phyloP scores from a whole-genome alignment of 129 eudicot species.

The Flaveria trinervia region DNA sequence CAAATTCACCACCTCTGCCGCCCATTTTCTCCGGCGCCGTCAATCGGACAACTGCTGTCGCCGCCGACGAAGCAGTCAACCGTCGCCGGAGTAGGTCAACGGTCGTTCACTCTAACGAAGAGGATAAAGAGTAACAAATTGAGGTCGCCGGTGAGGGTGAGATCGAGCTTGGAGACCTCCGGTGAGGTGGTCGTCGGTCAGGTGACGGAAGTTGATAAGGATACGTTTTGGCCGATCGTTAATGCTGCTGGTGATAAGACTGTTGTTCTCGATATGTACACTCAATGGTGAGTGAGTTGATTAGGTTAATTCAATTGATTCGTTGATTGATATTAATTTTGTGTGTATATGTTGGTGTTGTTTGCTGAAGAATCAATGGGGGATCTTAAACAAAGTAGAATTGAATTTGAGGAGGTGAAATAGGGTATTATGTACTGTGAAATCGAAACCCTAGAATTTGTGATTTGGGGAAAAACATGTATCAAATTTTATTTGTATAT shows the following conservation, averaged over 20 bases:
- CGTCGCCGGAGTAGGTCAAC: slow-evolving; percentile 26
- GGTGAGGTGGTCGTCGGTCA: slow-evolving; percentile 51
- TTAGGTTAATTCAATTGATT: not conserved
- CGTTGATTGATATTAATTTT: too few relatives aligned
- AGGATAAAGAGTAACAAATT: slow-evolving; percentile 12
- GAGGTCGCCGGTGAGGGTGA: slow-evolving; percentile 35
- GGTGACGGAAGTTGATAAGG: slow-evolving; percentile 76
- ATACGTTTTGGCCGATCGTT: slow-evolving; percentile 91
- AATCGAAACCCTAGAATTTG: not conserved
- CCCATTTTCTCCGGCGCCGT: slow-evolving; percentile 35
- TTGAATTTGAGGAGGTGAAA: not conserved
- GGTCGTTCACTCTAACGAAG: slow-evolving; percentile 13
- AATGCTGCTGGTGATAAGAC: slow-evolving; percentile 75
- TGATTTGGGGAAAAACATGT: not conserved
- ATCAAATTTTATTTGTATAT: too few relatives aligned
- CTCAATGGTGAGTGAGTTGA: slow-evolving; percentile 65
- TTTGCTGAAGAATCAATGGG: not conserved
- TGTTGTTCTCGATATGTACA: slow-evolving; percentile 90
- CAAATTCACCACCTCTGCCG: slow-evolving; percentile 42
- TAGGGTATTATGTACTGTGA: not conserved
- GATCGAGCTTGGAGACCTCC: slow-evolving; percentile 58
- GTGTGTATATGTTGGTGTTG: not conserved
- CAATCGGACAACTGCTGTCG: slow-evolving; percentile 19
- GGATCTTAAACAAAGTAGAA: not conserved
- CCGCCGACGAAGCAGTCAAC: slow-evolving; percentile 25